These are phyloP conservation scores for Naumovozyma castellii DNA, from an alignment of 805 yeast species.

Conservation along the genomic window DNA sequence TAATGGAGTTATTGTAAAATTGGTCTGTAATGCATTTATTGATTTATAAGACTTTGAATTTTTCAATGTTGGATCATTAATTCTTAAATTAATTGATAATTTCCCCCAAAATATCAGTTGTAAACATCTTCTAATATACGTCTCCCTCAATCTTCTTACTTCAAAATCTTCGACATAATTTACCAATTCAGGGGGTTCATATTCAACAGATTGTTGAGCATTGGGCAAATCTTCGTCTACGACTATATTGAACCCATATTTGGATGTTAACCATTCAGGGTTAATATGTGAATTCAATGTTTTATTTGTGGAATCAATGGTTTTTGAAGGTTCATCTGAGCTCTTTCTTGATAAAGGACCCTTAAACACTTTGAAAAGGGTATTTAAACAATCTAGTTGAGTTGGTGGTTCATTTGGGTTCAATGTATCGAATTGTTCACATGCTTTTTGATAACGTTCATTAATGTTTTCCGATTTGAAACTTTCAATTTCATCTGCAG, in stretches of 20 bases:
- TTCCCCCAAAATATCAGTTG: constrained; percentile 44
- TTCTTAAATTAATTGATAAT: constrained; percentile 16
- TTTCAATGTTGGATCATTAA: constrained; percentile 2
- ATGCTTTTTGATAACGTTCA: constrained; percentile 38
- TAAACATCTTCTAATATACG: constrained; percentile 42
- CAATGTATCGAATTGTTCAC: constrained; percentile 18
- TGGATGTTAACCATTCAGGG: constrained; percentile 40
- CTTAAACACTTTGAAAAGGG: constrained; percentile 51
- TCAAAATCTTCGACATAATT: constrained; percentile 24
- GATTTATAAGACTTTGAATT: constrained; percentile 18
- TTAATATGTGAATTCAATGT: constrained; percentile 50
- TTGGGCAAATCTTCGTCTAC: constrained; percentile 22
- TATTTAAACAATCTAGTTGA: constrained; percentile 48
- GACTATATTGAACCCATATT: constrained; percentile 36
- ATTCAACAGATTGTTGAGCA: constrained; percentile 18
- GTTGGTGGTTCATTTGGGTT: constrained; percentile 35
- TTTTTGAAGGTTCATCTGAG: constrained; percentile 39
- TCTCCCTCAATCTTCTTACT: constrained; percentile 34
- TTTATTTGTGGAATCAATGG: constrained; percentile 44
- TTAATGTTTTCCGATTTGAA: constrained; percentile 43
- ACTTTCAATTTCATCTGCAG: constrained; percentile 36
- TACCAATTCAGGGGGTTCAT: constrained; percentile 42
- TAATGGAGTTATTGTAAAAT: constrained; percentile 20
- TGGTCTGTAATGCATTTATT: constrained; percentile 22
- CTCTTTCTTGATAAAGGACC: constrained; percentile 49